Evolutionary conservation across 768 basidiomycete species (phyloP), one percentile per base, ranked within the genome.

Genomic region (Tricholoma saponaceum): DNA sequence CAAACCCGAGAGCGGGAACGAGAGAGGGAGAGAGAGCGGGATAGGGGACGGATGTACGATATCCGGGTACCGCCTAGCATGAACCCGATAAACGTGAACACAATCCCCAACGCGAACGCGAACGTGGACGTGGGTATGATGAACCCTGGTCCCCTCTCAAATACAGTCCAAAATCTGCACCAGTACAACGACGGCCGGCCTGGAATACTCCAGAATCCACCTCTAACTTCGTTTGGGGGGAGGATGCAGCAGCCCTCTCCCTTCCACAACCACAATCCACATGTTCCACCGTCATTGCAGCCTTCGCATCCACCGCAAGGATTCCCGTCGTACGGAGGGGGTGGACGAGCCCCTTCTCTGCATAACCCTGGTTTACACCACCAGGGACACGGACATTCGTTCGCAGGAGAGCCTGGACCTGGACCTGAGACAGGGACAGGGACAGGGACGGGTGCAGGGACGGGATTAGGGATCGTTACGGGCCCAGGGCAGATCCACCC

Each of bases 1-100:
- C 79, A 80, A 52, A 74, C 81, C 53, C 76, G 77, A 50, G 60
- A 65, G 20, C 60, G 77, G 53, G 60, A 65, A n/a, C 60, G 64
- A 3, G 64, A 37, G 5, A 59, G 63, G 20, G 56, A 37, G 10
- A 61, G 65, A 28, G 56, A 50, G 55, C 65, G 47, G 44, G 52
- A 55, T 52, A 66, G 53, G 23, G 65, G 61, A 14, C 41, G 56
- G 14, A 59, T 57, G 18, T 65, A 65, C 54, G 65, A 66, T 28
- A 54, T 61, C 18, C 60, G 53, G 28, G 30, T 57, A 59, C 55
- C 65, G 52, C 13, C 47, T 18, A 39, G 44, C 14, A 55, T 55
- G 49, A 60, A 61, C 49, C 32, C 53, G 26, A 41, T 35, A 25
- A 16, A 51, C 5, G 30, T 26, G 10, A 33, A n/a, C 22, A 10